Evolutionary conservation across 2,329 filamentous ascomycete genomes (phyloP).

Genomic region (Penicillium sp.): DNA sequence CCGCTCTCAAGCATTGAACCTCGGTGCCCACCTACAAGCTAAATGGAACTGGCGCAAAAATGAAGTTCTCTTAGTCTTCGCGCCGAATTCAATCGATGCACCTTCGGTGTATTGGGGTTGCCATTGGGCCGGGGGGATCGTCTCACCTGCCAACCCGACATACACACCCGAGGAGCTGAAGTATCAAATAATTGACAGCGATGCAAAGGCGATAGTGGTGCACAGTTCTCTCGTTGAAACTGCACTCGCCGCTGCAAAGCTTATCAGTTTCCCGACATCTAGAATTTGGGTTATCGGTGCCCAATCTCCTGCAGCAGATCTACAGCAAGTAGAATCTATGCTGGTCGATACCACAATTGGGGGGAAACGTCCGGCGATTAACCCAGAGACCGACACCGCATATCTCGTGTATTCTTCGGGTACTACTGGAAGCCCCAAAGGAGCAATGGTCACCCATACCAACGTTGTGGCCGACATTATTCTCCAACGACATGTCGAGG

Average conservation of each 20-base stretch:
- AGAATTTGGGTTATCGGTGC: slow-evolving; percentile 12
- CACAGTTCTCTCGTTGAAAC: slow-evolving; percentile 5
- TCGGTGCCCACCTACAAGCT: slow-evolving; percentile 11
- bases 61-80: slow-evolving; percentile 18
- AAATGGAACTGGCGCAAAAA: slow-evolving; percentile 19
- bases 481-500: slow-evolving; percentile 10
- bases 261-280: slow-evolving; percentile 1
- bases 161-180: slow-evolving; percentile 15
- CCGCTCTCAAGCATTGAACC: slow-evolving; percentile 2
- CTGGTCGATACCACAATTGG: not conserved
- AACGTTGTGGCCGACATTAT: slow-evolving; percentile 20
- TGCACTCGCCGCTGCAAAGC: slow-evolving; percentile 9
- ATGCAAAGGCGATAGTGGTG: slow-evolving; percentile 13
- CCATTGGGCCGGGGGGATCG: slow-evolving; percentile 18
- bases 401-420: slow-evolving; percentile 36
- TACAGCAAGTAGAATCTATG: not conserved
- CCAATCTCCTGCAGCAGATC: not conserved
- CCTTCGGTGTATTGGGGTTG: slow-evolving; percentile 18
- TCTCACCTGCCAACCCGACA: slow-evolving; percentile 20
- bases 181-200: slow-evolving; percentile 14
- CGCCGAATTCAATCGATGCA: slow-evolving; percentile 18
- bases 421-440: slow-evolving; percentile 33
- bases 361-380: not conserved
- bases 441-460: slow-evolving; percentile 20
- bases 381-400: slow-evolving; percentile 14